Evolutionary conservation across 1,284 basidiomycete genomes (phyloP).

Genomic region (Hemileia vastatrix): DNA sequence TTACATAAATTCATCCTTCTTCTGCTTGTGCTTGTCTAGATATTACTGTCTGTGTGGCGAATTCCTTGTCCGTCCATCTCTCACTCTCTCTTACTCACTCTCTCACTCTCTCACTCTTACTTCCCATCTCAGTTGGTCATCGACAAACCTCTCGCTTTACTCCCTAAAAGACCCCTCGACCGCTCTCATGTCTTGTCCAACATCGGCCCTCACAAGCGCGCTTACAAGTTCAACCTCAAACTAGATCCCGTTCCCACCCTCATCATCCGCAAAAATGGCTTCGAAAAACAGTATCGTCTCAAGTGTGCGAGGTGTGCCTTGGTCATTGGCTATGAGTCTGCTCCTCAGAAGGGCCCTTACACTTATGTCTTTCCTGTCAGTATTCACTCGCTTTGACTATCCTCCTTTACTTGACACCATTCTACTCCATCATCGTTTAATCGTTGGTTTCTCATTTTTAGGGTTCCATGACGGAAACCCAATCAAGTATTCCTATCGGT

Average conservation of each 20-base stretch:
- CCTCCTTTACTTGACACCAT: background rate
- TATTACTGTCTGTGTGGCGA: constrained; percentile 21
- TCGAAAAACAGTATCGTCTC: constrained; percentile 16
- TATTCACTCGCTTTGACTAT: background rate
- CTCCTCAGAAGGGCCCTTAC: background rate
- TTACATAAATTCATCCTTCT: background rate
- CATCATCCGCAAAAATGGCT: background rate
- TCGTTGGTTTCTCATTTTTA: background rate
- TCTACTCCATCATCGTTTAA: background rate
- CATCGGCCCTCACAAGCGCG: constrained; percentile 4
- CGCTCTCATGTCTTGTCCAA: constrained; percentile 4
- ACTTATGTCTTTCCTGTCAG: constrained; percentile 22
- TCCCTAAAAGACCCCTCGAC: background rate
- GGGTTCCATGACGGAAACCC: constrained; percentile 20
- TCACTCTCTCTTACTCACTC: background rate
- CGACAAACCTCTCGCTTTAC: constrained; percentile 9
- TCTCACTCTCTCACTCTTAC: background rate
- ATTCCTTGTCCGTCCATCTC: constrained; percentile 3
- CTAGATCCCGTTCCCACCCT: background rate
- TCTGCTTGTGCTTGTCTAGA: background rate
- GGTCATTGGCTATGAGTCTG: constrained; percentile 11
- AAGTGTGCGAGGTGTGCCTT: constrained; percentile 2
- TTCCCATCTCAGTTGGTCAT: constrained; percentile 7
- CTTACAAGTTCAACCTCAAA: constrained; percentile 13
- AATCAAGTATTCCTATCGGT: constrained; percentile 16